phyloP scores from a whole-genome alignment of 1,284 basidiomycete genomes.

The Boletellus deceptivus region DNA sequence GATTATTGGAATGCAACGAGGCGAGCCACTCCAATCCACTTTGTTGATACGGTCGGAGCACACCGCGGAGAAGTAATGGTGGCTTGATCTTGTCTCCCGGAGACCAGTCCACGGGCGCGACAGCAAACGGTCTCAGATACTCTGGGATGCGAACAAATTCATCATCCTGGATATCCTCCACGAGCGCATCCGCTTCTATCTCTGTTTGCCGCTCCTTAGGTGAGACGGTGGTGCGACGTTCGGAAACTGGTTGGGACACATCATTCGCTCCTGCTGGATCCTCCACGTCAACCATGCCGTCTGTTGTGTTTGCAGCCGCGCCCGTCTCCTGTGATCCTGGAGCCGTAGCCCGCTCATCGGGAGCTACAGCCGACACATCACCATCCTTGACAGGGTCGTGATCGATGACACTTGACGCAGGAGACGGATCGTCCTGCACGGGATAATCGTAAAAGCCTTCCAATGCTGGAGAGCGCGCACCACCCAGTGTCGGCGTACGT shows the following conservation, averaged over 20 bases:
- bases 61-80: slow-evolving; percentile 84
- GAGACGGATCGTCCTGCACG: slow-evolving; percentile 26
- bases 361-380: neutral
- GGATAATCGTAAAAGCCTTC: slow-evolving; percentile 30
- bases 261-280: neutral
- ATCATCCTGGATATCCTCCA: slow-evolving; percentile 18
- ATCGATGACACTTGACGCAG: slow-evolving; percentile 32
- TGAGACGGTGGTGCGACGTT: neutral
- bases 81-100: slow-evolving; percentile 58
- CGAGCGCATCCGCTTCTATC: slow-evolving; percentile 5
- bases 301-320: neutral
- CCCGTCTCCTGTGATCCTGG: neutral
- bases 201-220: slow-evolving; percentile 5
- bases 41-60: slow-evolving; percentile 91
- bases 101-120: slow-evolving; percentile 66
- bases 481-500: slow-evolving; percentile 28
- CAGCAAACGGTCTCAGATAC: slow-evolving; percentile 65
- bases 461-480: slow-evolving; percentile 24
- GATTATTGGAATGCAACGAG: slow-evolving; percentile 79
- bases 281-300: neutral
- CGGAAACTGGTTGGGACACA: neutral
- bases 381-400: slow-evolving; percentile 24
- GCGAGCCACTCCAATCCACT: slow-evolving; percentile 95
- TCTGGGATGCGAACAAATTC: slow-evolving; percentile 43
- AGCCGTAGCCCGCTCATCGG: neutral